Conservation (phyloP, 352 stramenopile genomes). For the Blastocystis hominis region DNA sequence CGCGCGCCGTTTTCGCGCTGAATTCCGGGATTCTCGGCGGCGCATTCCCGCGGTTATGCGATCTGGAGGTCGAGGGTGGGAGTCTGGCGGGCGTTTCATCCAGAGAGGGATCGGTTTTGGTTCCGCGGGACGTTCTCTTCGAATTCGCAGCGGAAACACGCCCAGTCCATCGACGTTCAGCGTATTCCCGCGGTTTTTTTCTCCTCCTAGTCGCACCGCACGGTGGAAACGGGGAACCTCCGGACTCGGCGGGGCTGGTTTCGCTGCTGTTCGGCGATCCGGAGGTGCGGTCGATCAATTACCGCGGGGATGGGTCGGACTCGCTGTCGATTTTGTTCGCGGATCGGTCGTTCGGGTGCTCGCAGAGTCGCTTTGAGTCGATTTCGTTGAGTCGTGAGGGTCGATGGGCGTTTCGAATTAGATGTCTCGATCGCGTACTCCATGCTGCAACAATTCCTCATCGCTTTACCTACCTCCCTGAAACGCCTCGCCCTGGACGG, state of each 20-base stretch:
- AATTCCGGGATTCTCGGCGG: background rate
- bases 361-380: background rate
- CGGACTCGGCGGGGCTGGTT: background rate
- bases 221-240: background rate
- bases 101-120: background rate
- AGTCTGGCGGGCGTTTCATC: background rate
- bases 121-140: background rate
- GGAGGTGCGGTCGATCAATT: background rate
- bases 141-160: background rate
- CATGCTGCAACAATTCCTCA: background rate
- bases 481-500: background rate
- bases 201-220: background rate
- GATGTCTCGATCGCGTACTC: background rate
- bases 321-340: background rate
- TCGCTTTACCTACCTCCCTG: background rate
- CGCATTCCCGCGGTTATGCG: background rate
- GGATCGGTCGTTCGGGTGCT: background rate
- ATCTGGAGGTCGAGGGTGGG: background rate
- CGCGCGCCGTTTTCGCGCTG: background rate
- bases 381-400: background rate
- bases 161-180: background rate
- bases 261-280: background rate
- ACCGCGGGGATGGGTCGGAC: background rate
- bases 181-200: background rate
- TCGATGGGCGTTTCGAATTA: background rate